Evolutionary conservation across 2,329 filamentous ascomycete genomes (phyloP).

Genomic region (Berkeleyomyces rouxiae): DNA sequence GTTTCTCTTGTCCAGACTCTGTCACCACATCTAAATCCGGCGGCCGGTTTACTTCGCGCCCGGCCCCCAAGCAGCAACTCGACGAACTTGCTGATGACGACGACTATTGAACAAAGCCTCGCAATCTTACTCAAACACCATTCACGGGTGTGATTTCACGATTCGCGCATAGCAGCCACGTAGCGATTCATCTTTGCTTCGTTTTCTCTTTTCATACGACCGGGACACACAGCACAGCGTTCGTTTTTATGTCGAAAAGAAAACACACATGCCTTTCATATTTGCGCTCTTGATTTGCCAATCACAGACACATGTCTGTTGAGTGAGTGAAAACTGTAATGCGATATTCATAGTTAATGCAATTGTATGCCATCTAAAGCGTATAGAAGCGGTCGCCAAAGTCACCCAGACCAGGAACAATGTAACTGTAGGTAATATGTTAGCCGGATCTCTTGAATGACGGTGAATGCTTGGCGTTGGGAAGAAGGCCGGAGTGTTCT

Average conservation of each 20-base stretch:
- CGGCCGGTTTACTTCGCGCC: slow-evolving; percentile 9
- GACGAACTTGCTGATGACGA: slow-evolving; percentile 10
- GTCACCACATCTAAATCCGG: slow-evolving; percentile 10
- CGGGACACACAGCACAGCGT: slow-evolving; percentile 1
- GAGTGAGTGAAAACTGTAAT: neutral
- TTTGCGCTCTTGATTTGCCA: neutral
- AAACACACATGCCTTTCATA: neutral
- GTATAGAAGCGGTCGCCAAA: slow-evolving; percentile 96
- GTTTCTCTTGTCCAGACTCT: neutral
- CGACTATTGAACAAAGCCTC: slow-evolving; percentile 1
- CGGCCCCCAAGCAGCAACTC: slow-evolving; percentile 8
- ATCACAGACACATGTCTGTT: neutral
- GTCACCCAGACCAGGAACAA: slow-evolving; percentile 82
- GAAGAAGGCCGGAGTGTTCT: neutral
- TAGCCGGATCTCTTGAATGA: neutral
- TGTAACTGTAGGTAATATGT: slow-evolving; percentile 49
- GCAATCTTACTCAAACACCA: neutral
- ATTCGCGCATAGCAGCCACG: neutral
- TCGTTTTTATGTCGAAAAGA: neutral
- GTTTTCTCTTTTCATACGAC: slow-evolving; percentile 2
- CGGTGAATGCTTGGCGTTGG: neutral
- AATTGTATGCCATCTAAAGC: neutral
- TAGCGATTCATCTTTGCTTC: neutral
- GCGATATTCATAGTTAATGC: neutral
- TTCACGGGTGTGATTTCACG: neutral